Conservation (phyloP, 352 stramenopile genomes). For the Pythium dissotocum region DNA sequence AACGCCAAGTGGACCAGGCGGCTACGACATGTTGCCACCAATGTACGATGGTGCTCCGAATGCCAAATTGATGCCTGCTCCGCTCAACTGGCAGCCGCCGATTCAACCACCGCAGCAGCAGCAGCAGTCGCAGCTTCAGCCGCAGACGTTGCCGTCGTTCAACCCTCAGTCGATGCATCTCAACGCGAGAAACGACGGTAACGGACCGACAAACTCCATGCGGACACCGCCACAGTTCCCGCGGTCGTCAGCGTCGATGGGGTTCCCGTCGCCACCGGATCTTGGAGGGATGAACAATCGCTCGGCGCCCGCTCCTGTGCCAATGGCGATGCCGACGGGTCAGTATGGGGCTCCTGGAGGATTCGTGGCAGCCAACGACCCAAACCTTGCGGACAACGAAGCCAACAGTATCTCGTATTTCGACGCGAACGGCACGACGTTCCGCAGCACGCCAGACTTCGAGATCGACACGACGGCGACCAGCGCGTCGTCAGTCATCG, state of each 20-base stretch:
- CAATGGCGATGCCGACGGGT: constrained; percentile 5
- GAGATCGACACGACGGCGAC: constrained; percentile 44
- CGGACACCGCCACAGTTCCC: constrained; percentile 16
- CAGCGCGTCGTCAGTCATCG: constrained; percentile 12
- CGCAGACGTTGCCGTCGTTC: constrained; percentile 1
- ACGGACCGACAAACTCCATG: not conserved
- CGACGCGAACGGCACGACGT: constrained; percentile 66
- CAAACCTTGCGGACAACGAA: constrained; percentile 38
- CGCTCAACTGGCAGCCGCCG: constrained; percentile 13
- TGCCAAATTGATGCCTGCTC: not conserved
- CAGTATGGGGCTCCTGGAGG: constrained; percentile 12
- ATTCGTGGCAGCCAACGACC: constrained; percentile 67
- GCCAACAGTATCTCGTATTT: constrained; percentile 61
- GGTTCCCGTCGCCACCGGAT: constrained; percentile 30
- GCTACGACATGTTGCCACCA: constrained; percentile 17
- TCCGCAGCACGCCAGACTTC: constrained; percentile 44
- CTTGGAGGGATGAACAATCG: constrained; percentile 8
- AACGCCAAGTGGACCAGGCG: not conserved
- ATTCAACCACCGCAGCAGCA: constrained; percentile 14
- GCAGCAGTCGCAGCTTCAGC: constrained; percentile 10
- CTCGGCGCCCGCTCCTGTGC: not conserved
- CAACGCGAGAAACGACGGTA: not conserved
- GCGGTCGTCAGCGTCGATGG: constrained; percentile 28
- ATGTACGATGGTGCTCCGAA: constrained; percentile 2
- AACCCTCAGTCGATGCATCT: constrained; percentile 12